These are phyloP conservation scores for Scorias spongiosa DNA, from an alignment of 2,329 filamentous ascomycete species.

Conservation along the genomic window DNA sequence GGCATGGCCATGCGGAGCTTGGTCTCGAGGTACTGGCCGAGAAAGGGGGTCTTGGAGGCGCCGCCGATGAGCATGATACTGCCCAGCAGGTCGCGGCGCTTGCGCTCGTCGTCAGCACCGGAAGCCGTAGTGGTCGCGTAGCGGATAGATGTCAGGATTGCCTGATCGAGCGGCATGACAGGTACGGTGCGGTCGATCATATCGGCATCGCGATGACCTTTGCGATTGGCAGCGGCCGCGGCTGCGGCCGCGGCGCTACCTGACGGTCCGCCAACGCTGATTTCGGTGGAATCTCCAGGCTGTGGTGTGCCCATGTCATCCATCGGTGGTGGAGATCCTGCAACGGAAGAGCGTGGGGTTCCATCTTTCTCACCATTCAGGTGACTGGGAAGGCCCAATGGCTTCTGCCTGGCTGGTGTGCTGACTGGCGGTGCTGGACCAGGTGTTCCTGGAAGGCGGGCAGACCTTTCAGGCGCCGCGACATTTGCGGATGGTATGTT, in stretches of 20 bases:
- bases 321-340: conserved; percentile 76
- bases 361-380: conserved; percentile 50
- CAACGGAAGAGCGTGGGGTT: conserved; percentile 72
- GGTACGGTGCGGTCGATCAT: conserved; percentile 72
- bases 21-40: conserved; percentile 72
- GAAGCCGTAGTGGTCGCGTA: conserved; percentile 45
- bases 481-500: conserved; percentile 25
- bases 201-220: conserved; percentile 35
- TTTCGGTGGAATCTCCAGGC: conserved; percentile 26
- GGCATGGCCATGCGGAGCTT: conserved; percentile 52
- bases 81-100: conserved; percentile 75
- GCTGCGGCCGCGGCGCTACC: conserved; percentile 25
- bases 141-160: conserved; percentile 77
- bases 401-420: conserved; percentile 15
- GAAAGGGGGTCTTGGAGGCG: conserved; percentile 63
- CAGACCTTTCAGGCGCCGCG: conserved; percentile 24
- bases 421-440: conserved; percentile 5
- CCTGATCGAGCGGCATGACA: conserved; percentile 68
- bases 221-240: conserved; percentile 31
- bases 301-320: conserved; percentile 49
- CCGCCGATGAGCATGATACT: conserved; percentile 86
- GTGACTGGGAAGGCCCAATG: conserved; percentile 53
- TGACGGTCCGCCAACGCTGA: conserved; percentile 22
- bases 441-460: conserved; percentile 25
- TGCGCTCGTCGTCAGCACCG: conserved; percentile 56